Base-by-base conservation (phyloP, 257 asterid species). In the Solanum lycopersicoides region DNA sequence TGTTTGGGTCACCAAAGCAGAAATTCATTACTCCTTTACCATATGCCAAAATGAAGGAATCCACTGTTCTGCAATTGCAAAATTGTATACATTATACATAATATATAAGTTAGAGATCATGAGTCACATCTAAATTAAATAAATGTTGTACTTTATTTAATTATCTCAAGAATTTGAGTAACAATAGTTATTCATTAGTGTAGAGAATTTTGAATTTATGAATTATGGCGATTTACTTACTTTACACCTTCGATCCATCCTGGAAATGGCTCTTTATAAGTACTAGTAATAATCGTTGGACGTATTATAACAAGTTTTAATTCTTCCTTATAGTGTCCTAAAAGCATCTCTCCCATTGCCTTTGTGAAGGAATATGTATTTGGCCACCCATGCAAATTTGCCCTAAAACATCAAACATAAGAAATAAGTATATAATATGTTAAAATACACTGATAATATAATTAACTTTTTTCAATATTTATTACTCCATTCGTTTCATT, bases 231-330 rank as follows among this genome's bases (percentile, higher is more conserved):
- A 59, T 44, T 39, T 44, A 80, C 5, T 7, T 89, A 93, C 98
- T 93, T 93, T 3, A 91, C n/a, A 12, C 95, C 95, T 91, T 93
- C 94, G 42, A 90, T 91, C 98, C 98, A 94, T 80, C 98, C 94
- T 0, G 94, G 92, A 84, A 94, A 84, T 7, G 98, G 98, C 12
- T 93, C 95, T 41, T n/a, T 86, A 30, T 86, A 89, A 87, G 95
- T 94, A 34, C 95, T 91, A 1, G 96, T 88, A 1, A 94, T 90
- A 44, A 93, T 92, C 11, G 96, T 92, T 32, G 98, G 96, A 6
- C 98, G 94, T 60, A 93, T 20, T 28, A 93, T 92, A 1, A 90
- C 60, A 3, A 93, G 89, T 18, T 89, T 87, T 13, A 86, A 71
- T 60, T 88, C 88, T 18, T 88, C 92, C 25, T 90, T 93, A 21